Percentiles rank a stretch among this genome's conserved stretches.
phyloP scores from a whole-genome alignment of 1,284 basidiomycete genomes.

The Moniliophthora roreri region DNA sequence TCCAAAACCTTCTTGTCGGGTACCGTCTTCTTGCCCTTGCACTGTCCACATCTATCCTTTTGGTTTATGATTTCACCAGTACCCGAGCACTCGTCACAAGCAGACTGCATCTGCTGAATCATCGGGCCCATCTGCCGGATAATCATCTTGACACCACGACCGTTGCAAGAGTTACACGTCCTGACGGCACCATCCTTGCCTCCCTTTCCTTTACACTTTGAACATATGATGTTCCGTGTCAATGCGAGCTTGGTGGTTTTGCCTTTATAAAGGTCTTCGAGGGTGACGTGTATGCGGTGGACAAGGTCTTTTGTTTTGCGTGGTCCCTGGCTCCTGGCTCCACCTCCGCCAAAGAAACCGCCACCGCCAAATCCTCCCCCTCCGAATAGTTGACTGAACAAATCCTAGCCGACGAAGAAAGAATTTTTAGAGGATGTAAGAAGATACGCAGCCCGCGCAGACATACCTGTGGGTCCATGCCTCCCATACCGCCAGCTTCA shows the following conservation, averaged over 20 bases:
- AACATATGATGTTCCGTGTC: conserved; percentile 93
- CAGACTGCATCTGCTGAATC: conserved; percentile 99
- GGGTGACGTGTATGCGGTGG: conserved; percentile 92
- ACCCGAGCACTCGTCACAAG: conserved; percentile 92
- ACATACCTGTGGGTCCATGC: conserved; percentile 91
- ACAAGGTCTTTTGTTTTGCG: conserved; percentile 98
- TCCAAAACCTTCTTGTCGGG: conserved; percentile 98
- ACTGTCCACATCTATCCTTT: conserved; percentile 92
- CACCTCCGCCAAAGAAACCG: conserved; percentile 49
- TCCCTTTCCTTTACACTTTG: conserved; percentile 93
- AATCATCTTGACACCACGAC: conserved; percentile 90
- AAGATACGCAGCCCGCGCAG: conserved; percentile 22
- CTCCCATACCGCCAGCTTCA: conserved; percentile 87
- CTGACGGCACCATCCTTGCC: conserved; percentile 97
- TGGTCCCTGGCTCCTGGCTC: conserved; percentile 71
- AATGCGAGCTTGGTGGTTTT: conserved; percentile 98
- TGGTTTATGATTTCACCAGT: conserved; percentile 92
- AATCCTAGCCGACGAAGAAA: conserved; percentile 61
- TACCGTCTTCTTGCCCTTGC: conserved; percentile 94
- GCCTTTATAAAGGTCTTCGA: conserved; percentile 98
- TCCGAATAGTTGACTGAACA: conserved; percentile 97
- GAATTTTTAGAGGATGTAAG: neutral
- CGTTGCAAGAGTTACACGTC: conserved; percentile 78
- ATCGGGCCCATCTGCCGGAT: conserved; percentile 98
- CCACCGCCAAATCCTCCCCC: conserved; percentile 67